Percentiles rank a stretch among this genome's conserved stretches.
phyloP scores from a whole-genome alignment of 352 stramenopile species.

The Pythium pyrilobum region DNA sequence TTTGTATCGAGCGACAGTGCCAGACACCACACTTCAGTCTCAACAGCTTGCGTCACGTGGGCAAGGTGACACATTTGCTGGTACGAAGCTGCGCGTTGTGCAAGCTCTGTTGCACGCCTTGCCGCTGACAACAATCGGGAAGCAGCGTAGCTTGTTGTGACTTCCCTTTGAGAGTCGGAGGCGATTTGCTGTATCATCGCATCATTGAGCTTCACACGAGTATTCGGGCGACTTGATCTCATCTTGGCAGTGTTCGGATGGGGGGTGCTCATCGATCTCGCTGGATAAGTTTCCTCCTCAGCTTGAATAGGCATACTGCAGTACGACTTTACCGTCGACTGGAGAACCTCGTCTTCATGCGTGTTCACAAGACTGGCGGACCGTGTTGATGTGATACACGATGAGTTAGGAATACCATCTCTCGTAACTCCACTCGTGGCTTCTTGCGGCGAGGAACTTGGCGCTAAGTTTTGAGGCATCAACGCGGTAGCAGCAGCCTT shows the following conservation, averaged over 20 bases:
- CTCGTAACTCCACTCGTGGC: neutral
- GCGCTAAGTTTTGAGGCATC: neutral
- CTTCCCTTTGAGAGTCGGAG: neutral
- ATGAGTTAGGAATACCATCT: too few species aligned
- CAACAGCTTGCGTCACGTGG: neutral
- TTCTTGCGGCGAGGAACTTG: neutral
- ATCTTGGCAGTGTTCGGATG: too few species aligned
- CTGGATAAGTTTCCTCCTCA: too few species aligned
- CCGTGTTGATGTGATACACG: too few species aligned
- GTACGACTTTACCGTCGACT: too few species aligned
- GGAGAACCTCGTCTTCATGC: too few species aligned
- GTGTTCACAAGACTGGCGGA: too few species aligned
- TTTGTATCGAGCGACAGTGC: neutral
- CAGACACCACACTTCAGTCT: conserved; percentile 1
- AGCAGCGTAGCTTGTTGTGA: neutral
- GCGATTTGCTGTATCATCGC: neutral
- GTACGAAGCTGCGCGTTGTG: neutral
- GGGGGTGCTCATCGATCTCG: too few species aligned
- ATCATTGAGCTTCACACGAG: neutral
- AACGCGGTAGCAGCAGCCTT: neutral
- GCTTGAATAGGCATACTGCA: too few species aligned
- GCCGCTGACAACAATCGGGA: neutral
- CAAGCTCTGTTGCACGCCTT: neutral
- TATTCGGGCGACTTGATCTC: too few species aligned
- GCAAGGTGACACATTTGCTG: neutral